phyloP scores from a whole-genome alignment of 169 alveolate species.

The Perkinsus olseni region DNA sequence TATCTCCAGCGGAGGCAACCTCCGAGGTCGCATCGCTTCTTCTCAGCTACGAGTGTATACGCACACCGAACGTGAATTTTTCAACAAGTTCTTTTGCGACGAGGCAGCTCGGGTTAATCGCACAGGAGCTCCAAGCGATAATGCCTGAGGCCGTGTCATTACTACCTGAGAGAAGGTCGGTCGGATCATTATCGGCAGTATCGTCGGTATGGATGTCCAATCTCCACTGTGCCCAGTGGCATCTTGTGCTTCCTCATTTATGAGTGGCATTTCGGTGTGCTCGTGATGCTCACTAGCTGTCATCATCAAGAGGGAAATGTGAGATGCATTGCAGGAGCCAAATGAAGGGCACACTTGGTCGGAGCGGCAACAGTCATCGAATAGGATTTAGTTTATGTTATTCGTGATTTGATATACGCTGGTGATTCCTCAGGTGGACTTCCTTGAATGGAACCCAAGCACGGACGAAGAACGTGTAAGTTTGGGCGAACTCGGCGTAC shows the following conservation, averaged over 20 bases:
- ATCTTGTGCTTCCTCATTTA: no score
- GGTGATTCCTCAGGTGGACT: not conserved
- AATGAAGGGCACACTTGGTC: no score
- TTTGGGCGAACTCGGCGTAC: not conserved
- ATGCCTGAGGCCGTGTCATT: conserved; percentile 6
- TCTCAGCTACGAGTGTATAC: not conserved
- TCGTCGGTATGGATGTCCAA: no score
- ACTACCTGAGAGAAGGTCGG: not conserved
- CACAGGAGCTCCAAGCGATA: not conserved
- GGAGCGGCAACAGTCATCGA: no score
- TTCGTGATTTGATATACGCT: no score
- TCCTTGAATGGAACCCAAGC: not conserved
- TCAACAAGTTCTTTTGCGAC: conserved; percentile 2
- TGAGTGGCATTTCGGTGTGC: no score
- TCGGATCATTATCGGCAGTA: no score
- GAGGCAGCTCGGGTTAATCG: not conserved
- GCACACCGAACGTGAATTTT: not conserved
- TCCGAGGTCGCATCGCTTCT: not conserved
- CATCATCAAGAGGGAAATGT: no score
- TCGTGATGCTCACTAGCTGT: no score
- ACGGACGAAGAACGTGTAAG: not conserved
- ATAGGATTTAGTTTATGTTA: no score
- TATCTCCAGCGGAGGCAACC: not conserved
- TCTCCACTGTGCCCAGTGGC: no score
- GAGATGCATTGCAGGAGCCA: no score